phyloP scores from a whole-genome alignment of 176 grass and related monocot species.

The Aechmea fasciata region DNA sequence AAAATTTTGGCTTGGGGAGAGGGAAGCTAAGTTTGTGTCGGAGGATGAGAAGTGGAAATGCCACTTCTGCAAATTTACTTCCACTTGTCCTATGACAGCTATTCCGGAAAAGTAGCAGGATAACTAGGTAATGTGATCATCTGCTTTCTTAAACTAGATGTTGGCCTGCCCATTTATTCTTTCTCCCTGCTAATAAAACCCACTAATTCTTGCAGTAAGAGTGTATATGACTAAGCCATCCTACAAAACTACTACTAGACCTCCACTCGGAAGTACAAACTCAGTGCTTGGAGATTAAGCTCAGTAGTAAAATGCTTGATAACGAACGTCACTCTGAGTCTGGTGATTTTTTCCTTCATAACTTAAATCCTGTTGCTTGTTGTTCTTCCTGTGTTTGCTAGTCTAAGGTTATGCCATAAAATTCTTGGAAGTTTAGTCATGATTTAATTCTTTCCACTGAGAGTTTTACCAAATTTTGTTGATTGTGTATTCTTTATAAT shows the following conservation, averaged over 20 bases:
- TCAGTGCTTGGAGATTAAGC: no score
- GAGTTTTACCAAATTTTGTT: not conserved
- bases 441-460: not conserved
- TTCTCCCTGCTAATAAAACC: not conserved
- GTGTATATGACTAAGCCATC: not conserved
- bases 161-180: not conserved
- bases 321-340: no score
- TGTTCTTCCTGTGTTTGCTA: not conserved
- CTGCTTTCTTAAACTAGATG: not conserved
- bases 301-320: no score
- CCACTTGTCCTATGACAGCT: constrained; percentile 36
- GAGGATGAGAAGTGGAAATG: constrained; percentile 77
- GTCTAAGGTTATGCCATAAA: not conserved
- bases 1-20: constrained; percentile 41
- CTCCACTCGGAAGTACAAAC: not conserved
- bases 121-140: not conserved
- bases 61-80: constrained; percentile 42
- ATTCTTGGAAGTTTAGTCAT: not conserved
- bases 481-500: not conserved
- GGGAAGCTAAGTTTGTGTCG: constrained; percentile 43
- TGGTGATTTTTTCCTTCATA: not conserved
- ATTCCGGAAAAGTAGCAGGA: constrained; percentile 1
- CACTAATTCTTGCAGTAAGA: not conserved
- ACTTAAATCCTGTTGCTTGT: not conserved
- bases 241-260: not conserved